Base-by-base conservation (phyloP, 257 asterid genomes). In the Solanum bulbocastanum region DNA sequence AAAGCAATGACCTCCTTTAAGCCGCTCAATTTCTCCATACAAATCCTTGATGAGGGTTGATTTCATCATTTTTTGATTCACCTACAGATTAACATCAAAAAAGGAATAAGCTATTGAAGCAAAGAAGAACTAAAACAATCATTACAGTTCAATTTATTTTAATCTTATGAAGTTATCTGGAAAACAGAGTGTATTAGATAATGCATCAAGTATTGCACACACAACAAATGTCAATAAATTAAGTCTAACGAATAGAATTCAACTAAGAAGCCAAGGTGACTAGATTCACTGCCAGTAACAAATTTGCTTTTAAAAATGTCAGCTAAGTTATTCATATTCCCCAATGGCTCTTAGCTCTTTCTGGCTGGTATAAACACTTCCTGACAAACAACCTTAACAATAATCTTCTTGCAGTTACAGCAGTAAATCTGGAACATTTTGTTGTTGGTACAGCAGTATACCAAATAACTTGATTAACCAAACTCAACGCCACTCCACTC, bases 51-150 rank as follows among this genome's bases (percentile, higher is more conserved):
- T 86, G 37, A 86, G 84, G 27, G 88, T 73, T 14, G 88, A 86
- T 62, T 86, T 86, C 88, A 86, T 86, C 99, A 96, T 96, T 88
- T 96, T 96, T 89, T 96, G 99, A 90, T 96, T 96, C 76, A 96
- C 97, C 99, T 95, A 88, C 86, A 91, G 32, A 87, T 49, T 30
- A 82, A 52, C 84, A 36, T 30, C 75, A 84, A 49, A 84, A 49
- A 84, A 16, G 84, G 22, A 79, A 27, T 82, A 58, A 68, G 46
- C 30, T 82, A 32, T 82, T 30, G 46, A 32, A 13, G 40, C 66
- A 40, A 62, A 39, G 66, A 37, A 40, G 32, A 49, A 49, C n/a
- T 49, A 52, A 78, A 79, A 15, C 37, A 60, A 30, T 60, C 25
- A 8, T 74, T 71, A 87, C 69, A 60, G 74, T 40, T 65, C 66